These are phyloP conservation scores for Stachybotrys echinatus DNA, from an alignment of 2,329 filamentous ascomycete species.

Conservation along the genomic window DNA sequence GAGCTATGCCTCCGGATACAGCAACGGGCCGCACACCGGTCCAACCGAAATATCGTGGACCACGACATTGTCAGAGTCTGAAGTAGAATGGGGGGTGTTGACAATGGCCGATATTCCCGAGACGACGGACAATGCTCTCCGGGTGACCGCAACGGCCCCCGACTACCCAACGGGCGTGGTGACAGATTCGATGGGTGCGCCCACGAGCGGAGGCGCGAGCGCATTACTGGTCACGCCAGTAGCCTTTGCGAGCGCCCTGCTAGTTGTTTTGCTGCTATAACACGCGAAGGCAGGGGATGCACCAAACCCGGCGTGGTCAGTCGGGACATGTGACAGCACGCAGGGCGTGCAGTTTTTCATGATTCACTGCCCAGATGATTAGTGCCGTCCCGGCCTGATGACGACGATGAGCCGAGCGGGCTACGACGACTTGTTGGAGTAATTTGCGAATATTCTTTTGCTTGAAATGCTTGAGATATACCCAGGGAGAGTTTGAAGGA, in stretches of 20 bases:
- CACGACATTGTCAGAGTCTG: constrained; percentile 33
- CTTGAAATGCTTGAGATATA: background rate
- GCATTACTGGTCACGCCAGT: background rate
- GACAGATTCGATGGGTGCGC: background rate
- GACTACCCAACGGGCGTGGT: background rate
- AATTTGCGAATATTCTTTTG: background rate
- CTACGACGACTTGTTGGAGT: background rate
- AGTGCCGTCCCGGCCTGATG: no score
- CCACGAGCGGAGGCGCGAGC: background rate
- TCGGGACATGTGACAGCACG: background rate
- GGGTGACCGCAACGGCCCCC: constrained; percentile 13
- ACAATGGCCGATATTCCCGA: constrained; percentile 34
- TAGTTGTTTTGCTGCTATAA: background rate
- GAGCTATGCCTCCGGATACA: constrained; percentile 33
- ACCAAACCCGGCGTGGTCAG: background rate
- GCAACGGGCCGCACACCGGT: constrained; percentile 31
- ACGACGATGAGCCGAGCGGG: background rate
- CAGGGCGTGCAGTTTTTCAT: background rate
- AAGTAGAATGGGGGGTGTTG: constrained; percentile 39
- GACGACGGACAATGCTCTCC: constrained; percentile 19
- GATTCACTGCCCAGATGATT: background rate
- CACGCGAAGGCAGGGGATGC: background rate
- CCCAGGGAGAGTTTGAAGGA: background rate
- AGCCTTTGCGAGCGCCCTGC: background rate
- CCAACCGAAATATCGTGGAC: constrained; percentile 40